Conservation (phyloP, 1,284 basidiomycete species). For the Trichosporon coremiiforme region DNA sequence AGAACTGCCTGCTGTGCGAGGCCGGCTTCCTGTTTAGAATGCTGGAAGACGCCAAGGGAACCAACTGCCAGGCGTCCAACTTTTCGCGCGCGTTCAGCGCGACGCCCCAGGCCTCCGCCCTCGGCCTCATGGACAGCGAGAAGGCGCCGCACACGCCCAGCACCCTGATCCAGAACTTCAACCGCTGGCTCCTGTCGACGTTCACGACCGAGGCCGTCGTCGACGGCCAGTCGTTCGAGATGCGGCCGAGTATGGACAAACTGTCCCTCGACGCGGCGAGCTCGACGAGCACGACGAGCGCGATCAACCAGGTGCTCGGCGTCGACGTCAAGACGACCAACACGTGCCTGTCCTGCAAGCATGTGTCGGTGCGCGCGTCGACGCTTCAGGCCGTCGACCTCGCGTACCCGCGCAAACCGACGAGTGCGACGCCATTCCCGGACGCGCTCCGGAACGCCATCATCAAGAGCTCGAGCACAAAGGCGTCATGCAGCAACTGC, state of each 20-base stretch:
- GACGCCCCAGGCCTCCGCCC: constrained; percentile 72
- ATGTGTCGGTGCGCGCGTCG: constrained; percentile 69
- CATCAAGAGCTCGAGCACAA: constrained; percentile 71
- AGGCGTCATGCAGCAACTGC: constrained; percentile 82
- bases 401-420: constrained; percentile 61
- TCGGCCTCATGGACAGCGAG: constrained; percentile 86
- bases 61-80: constrained; percentile 94
- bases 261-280: constrained; percentile 24
- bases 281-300: constrained; percentile 54
- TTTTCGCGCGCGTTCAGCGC: constrained; percentile 91
- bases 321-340: constrained; percentile 73
- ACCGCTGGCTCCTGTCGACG: constrained; percentile 77
- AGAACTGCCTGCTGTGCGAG: constrained; percentile 93
- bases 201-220: constrained; percentile 48
- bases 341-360: constrained; percentile 74
- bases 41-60: constrained; percentile 91
- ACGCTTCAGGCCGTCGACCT: constrained; percentile 83
- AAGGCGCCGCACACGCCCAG: constrained; percentile 73
- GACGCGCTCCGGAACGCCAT: constrained; percentile 76
- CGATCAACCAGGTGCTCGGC: constrained; percentile 78
- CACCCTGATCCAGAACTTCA: constrained; percentile 89
- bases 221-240: constrained; percentile 41
- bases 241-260: constrained; percentile 29
- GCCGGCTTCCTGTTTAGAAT: constrained; percentile 92
- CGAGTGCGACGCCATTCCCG: constrained; percentile 59